These are phyloP conservation scores for Solanum lycopersicoides DNA, from an alignment of 257 asterid genomes.

Conservation along the genomic window DNA sequence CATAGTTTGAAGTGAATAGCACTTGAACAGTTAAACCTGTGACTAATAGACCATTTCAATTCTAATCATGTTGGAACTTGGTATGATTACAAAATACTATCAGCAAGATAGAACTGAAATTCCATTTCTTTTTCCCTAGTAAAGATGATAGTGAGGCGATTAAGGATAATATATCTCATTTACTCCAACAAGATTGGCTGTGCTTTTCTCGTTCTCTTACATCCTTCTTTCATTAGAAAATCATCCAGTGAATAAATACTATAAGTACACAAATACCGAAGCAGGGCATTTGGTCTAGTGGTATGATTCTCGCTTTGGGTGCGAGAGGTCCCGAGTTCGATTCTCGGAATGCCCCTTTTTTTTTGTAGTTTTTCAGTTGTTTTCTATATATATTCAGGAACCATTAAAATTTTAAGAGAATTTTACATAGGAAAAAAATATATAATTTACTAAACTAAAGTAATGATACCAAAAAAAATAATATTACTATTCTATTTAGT, in stretches of 20 bases:
- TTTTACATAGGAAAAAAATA: no score
- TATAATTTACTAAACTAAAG: no score
- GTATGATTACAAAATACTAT: not conserved
- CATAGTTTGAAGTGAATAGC: not conserved
- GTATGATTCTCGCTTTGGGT: constrained; percentile 79
- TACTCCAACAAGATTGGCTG: not conserved
- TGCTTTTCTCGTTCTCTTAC: not conserved
- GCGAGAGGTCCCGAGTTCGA: constrained; percentile 74
- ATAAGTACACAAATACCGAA: not conserved
- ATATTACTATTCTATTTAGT: no score
- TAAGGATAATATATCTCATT: not conserved
- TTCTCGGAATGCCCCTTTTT: constrained; percentile 37
- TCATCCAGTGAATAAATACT: no score
- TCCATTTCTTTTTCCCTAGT: not conserved
- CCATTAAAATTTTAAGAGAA: no score
- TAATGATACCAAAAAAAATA: no score
- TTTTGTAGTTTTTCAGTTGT: not conserved
- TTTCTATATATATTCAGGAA: no score
- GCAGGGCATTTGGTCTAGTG: constrained; percentile 86
- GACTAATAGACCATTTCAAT: no score
- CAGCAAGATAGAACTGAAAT: not conserved
- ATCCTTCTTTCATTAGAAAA: not conserved
- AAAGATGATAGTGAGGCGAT: not conserved
- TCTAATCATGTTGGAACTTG: no score
- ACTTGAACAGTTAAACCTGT: not conserved